Conservation (phyloP, 352 stramenopile genomes). For the Phytophthora vignae region DNA sequence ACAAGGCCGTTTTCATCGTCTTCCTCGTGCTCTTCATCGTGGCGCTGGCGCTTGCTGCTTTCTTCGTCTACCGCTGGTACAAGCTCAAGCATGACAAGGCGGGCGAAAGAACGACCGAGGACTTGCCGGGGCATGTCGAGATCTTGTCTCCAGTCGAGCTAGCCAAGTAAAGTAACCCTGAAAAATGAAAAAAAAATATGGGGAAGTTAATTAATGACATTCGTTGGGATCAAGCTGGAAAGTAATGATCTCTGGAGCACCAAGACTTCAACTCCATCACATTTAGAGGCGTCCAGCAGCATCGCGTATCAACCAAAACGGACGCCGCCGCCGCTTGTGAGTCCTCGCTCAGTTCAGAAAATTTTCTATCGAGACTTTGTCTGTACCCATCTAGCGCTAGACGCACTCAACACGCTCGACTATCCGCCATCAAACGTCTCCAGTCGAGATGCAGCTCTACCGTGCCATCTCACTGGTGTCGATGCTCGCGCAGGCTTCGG, state of each 20-base stretch:
- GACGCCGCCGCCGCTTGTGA: background rate
- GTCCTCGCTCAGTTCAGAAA: slow-evolving; percentile 7
- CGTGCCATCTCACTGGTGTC: slow-evolving; percentile 2
- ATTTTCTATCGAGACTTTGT: slow-evolving; percentile 5
- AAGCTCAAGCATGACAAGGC: slow-evolving; percentile 22
- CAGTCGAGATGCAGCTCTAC: slow-evolving; percentile 9
- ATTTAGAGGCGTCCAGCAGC: background rate
- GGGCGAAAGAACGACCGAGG: slow-evolving; percentile 8
- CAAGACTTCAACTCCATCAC: background rate
- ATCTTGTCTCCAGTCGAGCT: slow-evolving; percentile 1
- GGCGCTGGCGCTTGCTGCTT: slow-evolving; percentile 23
- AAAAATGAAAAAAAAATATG: too few relatives aligned
- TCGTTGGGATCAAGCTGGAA: background rate
- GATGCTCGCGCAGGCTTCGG: slow-evolving; percentile 6
- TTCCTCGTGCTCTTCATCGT: slow-evolving; percentile 51
- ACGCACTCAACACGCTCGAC: background rate
- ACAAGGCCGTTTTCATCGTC: slow-evolving; percentile 54
- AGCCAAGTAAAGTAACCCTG: background rate
- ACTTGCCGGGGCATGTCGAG: slow-evolving; percentile 11
- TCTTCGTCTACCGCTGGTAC: slow-evolving; percentile 35
- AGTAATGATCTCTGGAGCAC: background rate
- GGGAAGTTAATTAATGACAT: background rate
- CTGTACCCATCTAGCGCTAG: background rate
- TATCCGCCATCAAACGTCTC: slow-evolving; percentile 1
- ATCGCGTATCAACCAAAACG: slow-evolving; percentile 10